Evolutionary conservation across 805 yeast species (phyloP).

Genomic region (Candida sonorensis): DNA sequence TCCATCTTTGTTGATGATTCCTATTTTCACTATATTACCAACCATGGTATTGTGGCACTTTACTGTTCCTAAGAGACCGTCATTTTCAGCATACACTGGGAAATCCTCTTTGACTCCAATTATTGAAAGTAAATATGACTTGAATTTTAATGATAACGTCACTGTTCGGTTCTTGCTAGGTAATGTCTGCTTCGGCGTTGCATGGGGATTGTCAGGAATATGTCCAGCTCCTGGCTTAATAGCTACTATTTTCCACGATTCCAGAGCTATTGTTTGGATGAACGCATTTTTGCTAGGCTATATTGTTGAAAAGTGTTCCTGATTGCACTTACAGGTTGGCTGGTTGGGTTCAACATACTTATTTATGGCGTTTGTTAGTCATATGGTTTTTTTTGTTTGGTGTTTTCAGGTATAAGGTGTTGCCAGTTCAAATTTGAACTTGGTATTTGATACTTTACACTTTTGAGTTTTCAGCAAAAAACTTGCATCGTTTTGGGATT

Average conservation of each 20-base stretch:
- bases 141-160: constrained; percentile 21
- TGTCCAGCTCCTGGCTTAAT: constrained; percentile 50
- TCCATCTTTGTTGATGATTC: constrained; percentile 40
- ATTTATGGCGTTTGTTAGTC: no score
- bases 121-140: constrained; percentile 4
- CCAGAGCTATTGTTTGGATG: constrained; percentile 23
- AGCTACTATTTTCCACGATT: constrained; percentile 20
- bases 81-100: constrained; percentile 5
- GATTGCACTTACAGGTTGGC: not conserved
- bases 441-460: no score
- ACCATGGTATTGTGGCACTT: constrained; percentile 32
- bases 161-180: constrained; percentile 32
- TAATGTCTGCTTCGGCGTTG: constrained; percentile 39
- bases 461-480: no score
- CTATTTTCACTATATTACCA: constrained; percentile 38
- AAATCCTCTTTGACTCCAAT: no score
- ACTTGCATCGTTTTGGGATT: no score
- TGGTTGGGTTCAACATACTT: no score
- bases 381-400: no score
- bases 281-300: constrained; percentile 23
- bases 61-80: constrained; percentile 16
- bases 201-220: constrained; percentile 47
- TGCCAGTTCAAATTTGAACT: no score
- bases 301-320: constrained; percentile 21
- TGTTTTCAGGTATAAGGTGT: no score